Conservation (phyloP, 768 basidiomycete genomes). For the Infundibulicybe gibba region DNA sequence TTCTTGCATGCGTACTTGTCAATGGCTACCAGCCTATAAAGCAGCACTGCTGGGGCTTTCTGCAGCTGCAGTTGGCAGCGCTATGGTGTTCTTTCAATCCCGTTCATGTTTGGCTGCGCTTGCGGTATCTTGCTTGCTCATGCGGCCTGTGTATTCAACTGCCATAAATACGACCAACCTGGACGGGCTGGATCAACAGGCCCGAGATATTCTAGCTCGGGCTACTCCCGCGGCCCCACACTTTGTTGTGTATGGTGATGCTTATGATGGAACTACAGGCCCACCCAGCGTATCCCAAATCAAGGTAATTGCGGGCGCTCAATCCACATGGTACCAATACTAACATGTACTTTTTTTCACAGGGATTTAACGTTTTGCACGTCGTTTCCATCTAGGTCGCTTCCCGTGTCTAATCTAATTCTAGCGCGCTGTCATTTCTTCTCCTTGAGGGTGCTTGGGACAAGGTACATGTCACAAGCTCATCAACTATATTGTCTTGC, state of each 20-base stretch:
- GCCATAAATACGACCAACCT: conserved; percentile 14
- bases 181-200: conserved; percentile 24
- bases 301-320: conserved; percentile 22
- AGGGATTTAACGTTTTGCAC: conserved; percentile 63
- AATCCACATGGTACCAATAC: background rate
- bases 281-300: conserved; percentile 46
- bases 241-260: conserved; percentile 42
- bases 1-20: background rate
- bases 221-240: conserved; percentile 45
- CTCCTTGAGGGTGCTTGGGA: conserved; percentile 54
- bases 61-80: background rate
- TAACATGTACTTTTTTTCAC: background rate
- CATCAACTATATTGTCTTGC: background rate
- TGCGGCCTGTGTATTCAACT: conserved; percentile 9
- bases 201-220: conserved; percentile 27
- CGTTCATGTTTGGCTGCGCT: conserved; percentile 6
- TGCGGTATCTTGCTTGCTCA: conserved; percentile 12
- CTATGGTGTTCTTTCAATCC: conserved; percentile 12
- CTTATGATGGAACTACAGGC: conserved; percentile 39
- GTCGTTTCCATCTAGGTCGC: conserved; percentile 7
- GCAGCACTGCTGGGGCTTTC: too few species aligned
- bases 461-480: conserved; percentile 28
- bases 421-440: conserved; percentile 49
- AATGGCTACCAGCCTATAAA: background rate
- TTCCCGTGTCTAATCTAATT: conserved; percentile 3